Base-by-base conservation (phyloP, 2,329 filamentous ascomycete genomes). In the Pseudofabraea citricarpa region DNA sequence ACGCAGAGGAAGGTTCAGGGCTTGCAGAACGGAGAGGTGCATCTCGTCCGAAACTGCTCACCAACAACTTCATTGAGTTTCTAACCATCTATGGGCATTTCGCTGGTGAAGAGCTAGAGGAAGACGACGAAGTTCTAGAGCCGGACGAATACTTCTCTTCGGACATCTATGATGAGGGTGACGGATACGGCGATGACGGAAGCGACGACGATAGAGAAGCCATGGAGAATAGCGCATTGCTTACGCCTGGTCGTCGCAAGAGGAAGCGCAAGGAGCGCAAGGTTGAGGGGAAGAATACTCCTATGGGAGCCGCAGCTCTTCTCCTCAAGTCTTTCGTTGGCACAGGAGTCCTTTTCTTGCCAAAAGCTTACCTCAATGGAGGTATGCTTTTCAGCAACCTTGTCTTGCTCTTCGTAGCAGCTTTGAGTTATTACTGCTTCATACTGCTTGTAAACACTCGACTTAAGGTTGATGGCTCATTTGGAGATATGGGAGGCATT, bases 311-410 rank as follows among this genome's bases (percentile, higher is more conserved):
- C 8, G 83, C 87, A 9, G 66, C 96, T 54, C 75, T 98, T 42
- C 73, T 98, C 32, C 80, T 98, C 53, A 98, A 98, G 71, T 97
- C 91, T 0, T 98, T 98, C 61, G 93, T 98, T 37, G 93, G 94
- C 16, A 98, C 93, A 0, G 91, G 91, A 44, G 91, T 97, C 7
- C 73, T 97, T 13, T 97, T 97, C 69, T 71, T 97, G 24, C 91
- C 91, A 1, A 83, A 90, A 37, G 91, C 93, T 4, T 98, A 93
- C 61, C 77, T 96, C 51, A 98, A 95, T 58, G 93, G 93, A 42
- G 93, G 93, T 46, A 97, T 98, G 90, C 70, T 95, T 13, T 98
- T 98, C 66, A 95, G 90, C 57, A 95, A 94, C 60, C 52, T 94
- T 40, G 86, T 98, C 13, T 77, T 98, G n/a, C 72, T 98, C 18